phyloP scores from a whole-genome alignment of 2,329 filamentous ascomycete species.

The Zymoseptoria pseudotritici region DNA sequence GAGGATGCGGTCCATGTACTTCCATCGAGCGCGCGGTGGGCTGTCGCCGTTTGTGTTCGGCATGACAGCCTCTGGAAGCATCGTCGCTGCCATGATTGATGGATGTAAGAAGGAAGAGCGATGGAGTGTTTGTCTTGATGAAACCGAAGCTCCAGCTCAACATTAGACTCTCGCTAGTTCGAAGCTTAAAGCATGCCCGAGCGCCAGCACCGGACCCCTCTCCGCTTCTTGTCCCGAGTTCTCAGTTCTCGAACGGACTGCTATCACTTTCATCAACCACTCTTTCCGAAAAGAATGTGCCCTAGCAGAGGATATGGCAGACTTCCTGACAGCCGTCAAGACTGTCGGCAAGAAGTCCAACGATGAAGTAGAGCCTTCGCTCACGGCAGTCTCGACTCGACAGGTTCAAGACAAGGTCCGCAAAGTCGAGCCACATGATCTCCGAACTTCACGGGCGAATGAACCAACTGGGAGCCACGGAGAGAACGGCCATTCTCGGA shows the following conservation, averaged over 20 bases:
- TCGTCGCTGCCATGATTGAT: constrained; percentile 16
- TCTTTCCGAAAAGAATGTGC: constrained; percentile 10
- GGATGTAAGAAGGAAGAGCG: neutral
- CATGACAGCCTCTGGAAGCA: constrained; percentile 12
- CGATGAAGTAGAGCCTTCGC: neutral
- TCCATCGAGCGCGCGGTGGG: constrained; percentile 47
- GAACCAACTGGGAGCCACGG: neutral
- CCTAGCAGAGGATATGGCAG: constrained; percentile 37
- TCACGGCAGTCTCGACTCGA: constrained; percentile 11
- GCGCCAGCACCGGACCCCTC: too few species aligned
- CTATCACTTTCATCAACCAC: neutral
- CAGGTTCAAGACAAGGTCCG: neutral
- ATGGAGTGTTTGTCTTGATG: neutral
- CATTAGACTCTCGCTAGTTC: neutral
- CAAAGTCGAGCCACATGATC: neutral
- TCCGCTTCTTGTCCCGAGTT: too few species aligned
- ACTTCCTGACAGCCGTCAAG: constrained; percentile 43
- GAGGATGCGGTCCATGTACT: constrained; percentile 74
- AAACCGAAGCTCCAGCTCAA: too few species aligned
- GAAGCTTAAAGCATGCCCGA: too few species aligned
- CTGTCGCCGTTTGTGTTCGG: constrained; percentile 29
- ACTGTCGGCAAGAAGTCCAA: constrained; percentile 20
- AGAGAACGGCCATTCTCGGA: too few species aligned
- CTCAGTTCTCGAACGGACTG: neutral
- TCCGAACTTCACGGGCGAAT: neutral